Percentiles rank a stretch among this genome's conserved stretches.
Evolutionary conservation across 73 alveolate genomes (phyloP).

Genomic region (Uronychia setigera): DNA sequence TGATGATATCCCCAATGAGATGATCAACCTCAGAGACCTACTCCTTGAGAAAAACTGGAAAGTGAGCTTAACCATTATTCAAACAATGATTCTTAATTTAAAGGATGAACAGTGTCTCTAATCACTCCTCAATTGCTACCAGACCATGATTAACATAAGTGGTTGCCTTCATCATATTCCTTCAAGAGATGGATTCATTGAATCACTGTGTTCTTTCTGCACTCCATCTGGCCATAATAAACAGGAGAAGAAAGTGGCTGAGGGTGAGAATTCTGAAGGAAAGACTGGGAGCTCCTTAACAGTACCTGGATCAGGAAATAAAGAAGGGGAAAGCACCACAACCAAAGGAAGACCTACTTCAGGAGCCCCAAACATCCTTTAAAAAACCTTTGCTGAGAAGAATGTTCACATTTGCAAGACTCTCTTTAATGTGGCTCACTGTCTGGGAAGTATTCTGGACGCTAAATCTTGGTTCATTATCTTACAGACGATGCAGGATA

Average conservation of each 20-base stretch:
- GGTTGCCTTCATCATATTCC: conserved; percentile 31
- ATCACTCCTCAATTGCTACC: conserved; percentile 47
- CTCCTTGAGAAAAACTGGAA: conserved; percentile 21
- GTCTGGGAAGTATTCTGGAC: conserved; percentile 84
- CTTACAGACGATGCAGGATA: conserved; percentile 73
- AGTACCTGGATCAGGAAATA: too few relatives aligned
- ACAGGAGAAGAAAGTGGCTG: background rate
- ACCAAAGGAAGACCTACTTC: background rate
- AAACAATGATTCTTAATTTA: background rate
- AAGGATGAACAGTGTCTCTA: conserved; percentile 40
- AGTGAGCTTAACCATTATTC: conserved; percentile 6
- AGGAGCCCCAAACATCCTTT: background rate
- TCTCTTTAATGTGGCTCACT: conserved; percentile 85
- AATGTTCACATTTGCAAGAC: conserved; percentile 80
- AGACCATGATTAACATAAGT: conserved; percentile 44
- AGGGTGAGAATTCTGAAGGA: too few relatives aligned
- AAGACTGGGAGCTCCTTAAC: too few relatives aligned
- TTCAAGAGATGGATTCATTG: conserved; percentile 63
- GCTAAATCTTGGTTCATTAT: conserved; percentile 85
- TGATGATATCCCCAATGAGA: conserved; percentile 14
- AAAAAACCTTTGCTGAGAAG: conserved; percentile 73
- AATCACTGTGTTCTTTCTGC: conserved; percentile 40
- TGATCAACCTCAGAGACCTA: conserved; percentile 19
- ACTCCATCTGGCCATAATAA: background rate
- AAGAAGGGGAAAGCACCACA: too few relatives aligned